phyloP scores from a whole-genome alignment of 2,329 filamentous ascomycete species.

The Rhynchosporium agropyri region DNA sequence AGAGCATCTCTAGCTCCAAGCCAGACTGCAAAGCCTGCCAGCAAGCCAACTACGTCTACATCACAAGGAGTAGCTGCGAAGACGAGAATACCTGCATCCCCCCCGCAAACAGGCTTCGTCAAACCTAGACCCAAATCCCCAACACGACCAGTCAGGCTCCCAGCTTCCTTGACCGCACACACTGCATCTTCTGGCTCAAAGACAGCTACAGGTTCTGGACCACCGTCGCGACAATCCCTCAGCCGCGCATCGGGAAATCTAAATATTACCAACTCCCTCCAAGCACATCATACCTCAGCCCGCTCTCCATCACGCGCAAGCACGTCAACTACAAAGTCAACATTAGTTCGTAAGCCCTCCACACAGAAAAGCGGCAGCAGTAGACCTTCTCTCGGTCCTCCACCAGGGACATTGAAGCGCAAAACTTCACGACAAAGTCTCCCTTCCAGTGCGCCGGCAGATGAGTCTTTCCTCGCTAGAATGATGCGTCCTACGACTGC shows the following conservation, averaged over 20 bases:
- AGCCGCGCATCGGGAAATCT: conserved; percentile 46
- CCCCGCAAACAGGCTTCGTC: conserved; percentile 46
- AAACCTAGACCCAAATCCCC: conserved; percentile 69
- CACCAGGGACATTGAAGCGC: conserved; percentile 50
- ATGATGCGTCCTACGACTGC: conserved; percentile 79
- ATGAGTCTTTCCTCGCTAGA: conserved; percentile 74
- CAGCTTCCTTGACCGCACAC: conserved; percentile 68
- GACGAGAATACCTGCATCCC: conserved; percentile 37
- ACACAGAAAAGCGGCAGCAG: conserved; percentile 33
- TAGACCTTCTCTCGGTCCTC: conserved; percentile 53
- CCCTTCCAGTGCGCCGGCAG: conserved; percentile 57
- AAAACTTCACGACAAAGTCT: conserved; percentile 55
- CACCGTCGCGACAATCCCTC: conserved; percentile 46
- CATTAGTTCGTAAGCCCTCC: conserved; percentile 36
- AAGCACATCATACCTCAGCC: conserved; percentile 41
- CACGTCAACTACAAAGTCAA: conserved; percentile 27
- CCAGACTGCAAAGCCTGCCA: conserved; percentile 29
- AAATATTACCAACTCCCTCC: conserved; percentile 39
- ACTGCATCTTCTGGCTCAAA: conserved; percentile 72
- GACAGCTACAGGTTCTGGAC: conserved; percentile 46
- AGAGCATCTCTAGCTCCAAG: conserved; percentile 29
- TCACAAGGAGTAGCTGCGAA: conserved; percentile 32
- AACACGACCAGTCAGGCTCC: conserved; percentile 67
- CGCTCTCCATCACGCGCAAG: conserved; percentile 40
- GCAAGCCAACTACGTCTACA: conserved; percentile 32